phyloP scores from a whole-genome alignment of 176 grass and related monocot species.

The Avena insularis region DNA sequence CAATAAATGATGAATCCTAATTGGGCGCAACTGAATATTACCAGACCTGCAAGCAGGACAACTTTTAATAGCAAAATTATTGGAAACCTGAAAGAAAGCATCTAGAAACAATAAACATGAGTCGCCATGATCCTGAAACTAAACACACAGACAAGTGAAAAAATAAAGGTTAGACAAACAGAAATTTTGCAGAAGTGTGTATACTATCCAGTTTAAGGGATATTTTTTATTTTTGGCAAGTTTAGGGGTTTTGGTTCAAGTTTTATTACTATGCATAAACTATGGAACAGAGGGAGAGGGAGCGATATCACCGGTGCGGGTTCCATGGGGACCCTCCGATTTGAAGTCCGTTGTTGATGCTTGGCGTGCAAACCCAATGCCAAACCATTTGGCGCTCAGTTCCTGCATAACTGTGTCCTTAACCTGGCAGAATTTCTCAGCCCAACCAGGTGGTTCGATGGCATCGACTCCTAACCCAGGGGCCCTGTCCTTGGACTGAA shows the following conservation, averaged over 20 bases:
- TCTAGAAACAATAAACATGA: not conserved
- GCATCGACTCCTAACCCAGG: not conserved
- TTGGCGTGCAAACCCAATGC: not conserved
- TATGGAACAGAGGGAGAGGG: not conserved
- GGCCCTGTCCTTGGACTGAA: not conserved
- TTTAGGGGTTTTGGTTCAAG: no score
- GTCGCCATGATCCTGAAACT: not conserved
- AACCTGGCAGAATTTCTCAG: not conserved
- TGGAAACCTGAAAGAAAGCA: not conserved
- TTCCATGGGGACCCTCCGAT: not conserved
- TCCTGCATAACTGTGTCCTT: not conserved
- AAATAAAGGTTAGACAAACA: not conserved
- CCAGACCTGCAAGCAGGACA: not conserved
- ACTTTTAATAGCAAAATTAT: not conserved
- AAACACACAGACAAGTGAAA: not conserved
- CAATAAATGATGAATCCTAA: not conserved
- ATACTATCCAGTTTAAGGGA: no score
- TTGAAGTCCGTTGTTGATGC: not conserved
- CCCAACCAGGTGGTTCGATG: not conserved
- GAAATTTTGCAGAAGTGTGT: no score
- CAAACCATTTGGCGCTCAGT: not conserved
- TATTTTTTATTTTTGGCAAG: not conserved
- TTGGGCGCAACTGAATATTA: not conserved
- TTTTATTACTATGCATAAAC: not conserved
- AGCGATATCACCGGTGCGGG: not conserved